Percentiles rank a stretch among this genome's conserved stretches.
phyloP scores from a whole-genome alignment of 495 filamentous ascomycete genomes.

The Chaetomium cochliodes region DNA sequence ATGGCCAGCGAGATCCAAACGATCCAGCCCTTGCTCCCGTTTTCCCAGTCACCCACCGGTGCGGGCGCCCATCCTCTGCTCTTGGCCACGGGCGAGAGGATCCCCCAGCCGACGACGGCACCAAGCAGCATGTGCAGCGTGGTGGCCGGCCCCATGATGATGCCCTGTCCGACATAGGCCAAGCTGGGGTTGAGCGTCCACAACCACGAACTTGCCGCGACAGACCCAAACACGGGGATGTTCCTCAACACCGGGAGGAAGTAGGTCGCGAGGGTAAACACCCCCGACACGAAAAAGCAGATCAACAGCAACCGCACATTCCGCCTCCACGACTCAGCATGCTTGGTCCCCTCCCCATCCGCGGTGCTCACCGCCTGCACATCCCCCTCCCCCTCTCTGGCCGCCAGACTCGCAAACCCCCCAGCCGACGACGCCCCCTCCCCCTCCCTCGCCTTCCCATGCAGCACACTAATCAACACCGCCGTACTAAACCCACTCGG shows the following conservation, averaged over 20 bases:
- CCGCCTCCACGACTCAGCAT: conserved; percentile 47
- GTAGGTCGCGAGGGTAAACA: conserved; percentile 81
- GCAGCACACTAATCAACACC: conserved; percentile 83
- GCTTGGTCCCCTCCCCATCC: conserved; percentile 23
- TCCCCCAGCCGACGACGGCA: conserved; percentile 84
- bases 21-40: conserved; percentile 95
- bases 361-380: conserved; percentile 15
- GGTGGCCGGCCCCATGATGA: conserved; percentile 89
- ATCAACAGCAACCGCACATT: conserved; percentile 54
- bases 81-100: conserved; percentile 88
- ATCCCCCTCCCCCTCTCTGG: conserved; percentile 15
- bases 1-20: conserved; percentile 94
- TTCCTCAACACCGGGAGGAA: conserved; percentile 84
- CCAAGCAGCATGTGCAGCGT: conserved; percentile 95
- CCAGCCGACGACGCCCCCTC: conserved; percentile 15
- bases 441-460: conserved; percentile 53
- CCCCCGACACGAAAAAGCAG: conserved; percentile 53
- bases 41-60: conserved; percentile 79
- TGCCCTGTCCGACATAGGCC: conserved; percentile 85
- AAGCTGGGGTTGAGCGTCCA: conserved; percentile 96
- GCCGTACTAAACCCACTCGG: conserved; percentile 94
- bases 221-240: conserved; percentile 77
- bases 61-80: conserved; percentile 85
- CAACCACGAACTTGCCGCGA: conserved; percentile 76
- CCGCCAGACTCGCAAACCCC: conserved; percentile 35